Conservation (phyloP, 192 early-diverging fungal species). For the Rhizophagus prolifer region DNA sequence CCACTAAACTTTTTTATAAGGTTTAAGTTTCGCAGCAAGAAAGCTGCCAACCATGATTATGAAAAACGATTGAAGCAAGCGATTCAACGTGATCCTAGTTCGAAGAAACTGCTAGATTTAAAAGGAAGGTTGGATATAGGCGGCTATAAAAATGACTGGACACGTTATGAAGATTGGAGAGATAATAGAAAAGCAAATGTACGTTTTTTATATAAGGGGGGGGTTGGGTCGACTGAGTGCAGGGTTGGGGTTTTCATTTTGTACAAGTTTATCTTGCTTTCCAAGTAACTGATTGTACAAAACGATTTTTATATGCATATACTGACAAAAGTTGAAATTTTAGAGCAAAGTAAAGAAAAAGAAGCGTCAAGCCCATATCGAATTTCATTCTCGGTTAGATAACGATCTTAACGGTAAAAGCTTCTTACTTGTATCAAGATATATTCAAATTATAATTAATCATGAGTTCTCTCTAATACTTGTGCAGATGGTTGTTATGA, state of each 20-base stretch:
- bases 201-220: neutral
- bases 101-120: constrained; percentile 14
- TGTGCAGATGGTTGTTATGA: too few relatives aligned
- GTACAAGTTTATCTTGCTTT: too few relatives aligned
- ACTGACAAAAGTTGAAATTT: neutral
- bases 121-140: neutral
- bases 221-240: neutral
- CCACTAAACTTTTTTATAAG: constrained; percentile 17
- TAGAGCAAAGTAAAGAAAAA: constrained; percentile 31
- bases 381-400: constrained; percentile 24
- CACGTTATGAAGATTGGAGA: neutral
- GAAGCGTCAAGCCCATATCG: constrained; percentile 25
- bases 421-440: too few relatives aligned
- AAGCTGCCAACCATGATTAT: neutral
- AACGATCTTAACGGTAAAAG: constrained; percentile 20
- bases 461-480: too few relatives aligned
- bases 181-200: neutral
- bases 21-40: constrained; percentile 17
- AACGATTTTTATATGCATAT: too few relatives aligned
- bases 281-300: too few relatives aligned
- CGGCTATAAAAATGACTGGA: constrained; percentile 21
- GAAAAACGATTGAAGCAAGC: constrained; percentile 22
- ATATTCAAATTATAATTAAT: too few relatives aligned
- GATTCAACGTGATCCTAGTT: constrained; percentile 5
- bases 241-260: too few relatives aligned